Base-by-base conservation (phyloP, 2,329 filamentous ascomycete genomes). In the Chaetomiaceae sp. region DNA sequence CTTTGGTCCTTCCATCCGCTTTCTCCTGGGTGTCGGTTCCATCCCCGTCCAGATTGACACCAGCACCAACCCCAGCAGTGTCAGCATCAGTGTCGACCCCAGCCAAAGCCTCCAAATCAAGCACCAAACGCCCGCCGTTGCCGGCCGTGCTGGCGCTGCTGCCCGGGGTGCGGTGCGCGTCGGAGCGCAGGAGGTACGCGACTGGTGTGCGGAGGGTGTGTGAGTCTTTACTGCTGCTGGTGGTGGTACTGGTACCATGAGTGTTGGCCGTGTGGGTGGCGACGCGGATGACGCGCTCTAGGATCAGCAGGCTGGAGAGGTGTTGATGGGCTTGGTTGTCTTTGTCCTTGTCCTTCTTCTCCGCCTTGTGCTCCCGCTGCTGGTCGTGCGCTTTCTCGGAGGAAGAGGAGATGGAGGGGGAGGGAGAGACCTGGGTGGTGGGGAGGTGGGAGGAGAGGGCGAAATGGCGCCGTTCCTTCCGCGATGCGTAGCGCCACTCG, bases 401-500 rank as follows among this genome's bases (percentile, higher is more conserved):
- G n/a, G n/a, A n/a, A n/a, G n/a, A n/a, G n/a, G n/a, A n/a, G n/a
- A n/a, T n/a, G n/a, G n/a, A n/a, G n/a, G n/a, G n/a, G n/a, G n/a
- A n/a, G n/a, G n/a, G n/a, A n/a, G n/a, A n/a, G n/a, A n/a, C n/a
- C n/a, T n/a, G n/a, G n/a, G n/a, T n/a, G n/a, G n/a, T n/a, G n/a
- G n/a, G n/a, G n/a, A n/a, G n/a, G n/a, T n/a, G n/a, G n/a, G n/a
- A n/a, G 8, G 30, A 23, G 59, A 50, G 67, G 51, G 57, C 73
- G 44, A n/a, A n/a, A n/a, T 63, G 71, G 61, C 64, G 75, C 69
- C 64, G 75, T 69, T 79, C 75, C 7, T 64, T 62, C 6, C 67
- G 66, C n/a, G 65, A 62, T 14, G 71, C 72, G 61, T 84, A 83
- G 12, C 72, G 70, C 81, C 81, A 84, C 54, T 74, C 69, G 51